These are phyloP conservation scores for Colletotrichum gigasporum DNA, from an alignment of 2,329 filamentous ascomycete species.

Conservation along the genomic window DNA sequence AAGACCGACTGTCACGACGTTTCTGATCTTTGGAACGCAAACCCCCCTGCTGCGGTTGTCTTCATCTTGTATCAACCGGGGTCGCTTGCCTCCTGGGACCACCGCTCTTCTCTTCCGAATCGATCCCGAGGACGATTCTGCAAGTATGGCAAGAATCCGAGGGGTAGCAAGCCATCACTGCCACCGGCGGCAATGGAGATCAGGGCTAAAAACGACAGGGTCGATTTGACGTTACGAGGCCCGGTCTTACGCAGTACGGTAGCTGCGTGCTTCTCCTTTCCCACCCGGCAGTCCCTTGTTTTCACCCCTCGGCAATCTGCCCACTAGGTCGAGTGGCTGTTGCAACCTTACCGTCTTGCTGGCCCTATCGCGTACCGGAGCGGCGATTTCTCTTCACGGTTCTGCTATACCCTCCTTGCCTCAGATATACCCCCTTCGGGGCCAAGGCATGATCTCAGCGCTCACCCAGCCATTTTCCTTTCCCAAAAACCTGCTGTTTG, in stretches of 20 bases:
- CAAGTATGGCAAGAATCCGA: conserved; percentile 5
- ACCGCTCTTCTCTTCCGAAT: conserved; percentile 18
- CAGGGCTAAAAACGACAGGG: conserved; percentile 5
- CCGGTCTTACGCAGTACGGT: background rate
- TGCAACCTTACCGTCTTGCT: conserved; percentile 26
- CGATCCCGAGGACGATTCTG: conserved; percentile 26
- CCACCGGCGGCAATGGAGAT: conserved; percentile 12
- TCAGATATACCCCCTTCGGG: conserved; percentile 34
- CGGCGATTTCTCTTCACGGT: conserved; percentile 25
- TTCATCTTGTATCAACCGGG: conserved; percentile 21
- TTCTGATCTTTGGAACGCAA: conserved; percentile 23
- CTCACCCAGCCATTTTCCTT: conserved; percentile 18
- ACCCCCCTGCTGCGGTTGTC: conserved; percentile 20
- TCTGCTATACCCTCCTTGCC: conserved; percentile 34
- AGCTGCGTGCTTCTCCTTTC: conserved; percentile 7
- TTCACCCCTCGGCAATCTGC: conserved; percentile 31
- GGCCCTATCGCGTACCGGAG: conserved; percentile 31
- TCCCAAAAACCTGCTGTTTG: conserved; percentile 31
- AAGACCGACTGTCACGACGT: conserved; percentile 11
- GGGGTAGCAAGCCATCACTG: conserved; percentile 14
- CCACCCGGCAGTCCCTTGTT: conserved; percentile 17
- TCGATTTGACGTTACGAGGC: conserved; percentile 7
- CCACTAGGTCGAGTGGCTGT: conserved; percentile 26
- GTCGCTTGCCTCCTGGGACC: conserved; percentile 19
- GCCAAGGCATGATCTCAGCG: conserved; percentile 26